These are phyloP conservation scores for Datura wrightii DNA, from an alignment of 257 asterid genomes.

Conservation along the genomic window DNA sequence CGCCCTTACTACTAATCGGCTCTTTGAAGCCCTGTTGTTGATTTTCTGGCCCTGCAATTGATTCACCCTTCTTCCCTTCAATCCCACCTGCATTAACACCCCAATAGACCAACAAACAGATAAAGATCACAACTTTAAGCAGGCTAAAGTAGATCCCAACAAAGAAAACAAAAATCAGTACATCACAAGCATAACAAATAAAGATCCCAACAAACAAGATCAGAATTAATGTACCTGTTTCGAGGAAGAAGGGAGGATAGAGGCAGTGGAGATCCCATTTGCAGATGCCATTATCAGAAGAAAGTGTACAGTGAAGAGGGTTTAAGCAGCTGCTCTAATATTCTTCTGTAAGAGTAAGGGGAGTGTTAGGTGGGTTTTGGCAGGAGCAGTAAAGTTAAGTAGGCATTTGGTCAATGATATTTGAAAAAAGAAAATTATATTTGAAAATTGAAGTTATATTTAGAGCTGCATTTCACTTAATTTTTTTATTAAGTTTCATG, in stretches of 20 bases:
- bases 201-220: background rate
- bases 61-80: conserved; percentile 59
- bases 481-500: too few relatives aligned
- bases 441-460: too few relatives aligned
- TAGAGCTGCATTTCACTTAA: too few relatives aligned
- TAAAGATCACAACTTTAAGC: background rate
- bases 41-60: conserved; percentile 70
- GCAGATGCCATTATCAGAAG: conserved; percentile 75
- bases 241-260: conserved; percentile 63
- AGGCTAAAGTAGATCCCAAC: conserved; percentile 1
- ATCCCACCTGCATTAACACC: conserved; percentile 53
- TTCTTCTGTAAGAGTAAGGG: background rate
- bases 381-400: background rate
- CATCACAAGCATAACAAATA: background rate
- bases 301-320: conserved; percentile 25
- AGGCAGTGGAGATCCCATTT: conserved; percentile 76
- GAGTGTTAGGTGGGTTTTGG: background rate
- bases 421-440: too few relatives aligned
- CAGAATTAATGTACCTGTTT: conserved; percentile 49
- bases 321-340: background rate
- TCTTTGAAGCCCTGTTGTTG: conserved; percentile 55
- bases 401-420: background rate
- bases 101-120: background rate
- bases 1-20: conserved; percentile 80
- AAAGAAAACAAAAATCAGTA: background rate